Evolutionary conservation across 805 yeast species (phyloP).

Genomic region (Metschnikowia baotianmanensis): DNA sequence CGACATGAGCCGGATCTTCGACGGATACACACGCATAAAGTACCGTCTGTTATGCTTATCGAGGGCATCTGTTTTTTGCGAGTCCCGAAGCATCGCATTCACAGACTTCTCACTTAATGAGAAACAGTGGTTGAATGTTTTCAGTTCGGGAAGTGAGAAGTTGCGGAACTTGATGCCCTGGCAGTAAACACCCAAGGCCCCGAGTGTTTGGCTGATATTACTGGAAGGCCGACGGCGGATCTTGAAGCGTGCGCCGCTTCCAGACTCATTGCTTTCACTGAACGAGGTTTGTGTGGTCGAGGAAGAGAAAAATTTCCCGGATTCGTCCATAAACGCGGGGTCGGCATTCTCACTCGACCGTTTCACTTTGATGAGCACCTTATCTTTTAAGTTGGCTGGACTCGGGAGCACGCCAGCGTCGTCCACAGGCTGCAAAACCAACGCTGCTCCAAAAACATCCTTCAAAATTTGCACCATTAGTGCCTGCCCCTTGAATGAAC

Average conservation of each 20-base stretch:
- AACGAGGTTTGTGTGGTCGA: slow-evolving; percentile 41
- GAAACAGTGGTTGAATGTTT: slow-evolving; percentile 76
- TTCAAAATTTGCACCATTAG: slow-evolving; percentile 52
- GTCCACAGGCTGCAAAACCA: slow-evolving; percentile 44
- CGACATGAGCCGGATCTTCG: slow-evolving; percentile 71
- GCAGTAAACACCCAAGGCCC: slow-evolving; percentile 65
- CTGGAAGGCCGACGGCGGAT: slow-evolving; percentile 25
- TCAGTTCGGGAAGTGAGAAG: slow-evolving; percentile 83
- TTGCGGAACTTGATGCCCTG: slow-evolving; percentile 77
- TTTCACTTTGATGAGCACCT: slow-evolving; percentile 76
- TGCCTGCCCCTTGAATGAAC: slow-evolving; percentile 66
- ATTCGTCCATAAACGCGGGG: slow-evolving; percentile 21
- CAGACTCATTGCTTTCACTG: slow-evolving; percentile 36
- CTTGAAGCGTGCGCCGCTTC: slow-evolving; percentile 17
- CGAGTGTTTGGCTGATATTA: slow-evolving; percentile 41
- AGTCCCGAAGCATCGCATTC: slow-evolving; percentile 61
- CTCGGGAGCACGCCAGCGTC: slow-evolving; percentile 47
- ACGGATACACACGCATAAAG: slow-evolving; percentile 85
- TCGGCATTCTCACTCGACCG: slow-evolving; percentile 32
- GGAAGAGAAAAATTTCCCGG: slow-evolving; percentile 22
- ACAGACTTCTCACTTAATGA: slow-evolving; percentile 78
- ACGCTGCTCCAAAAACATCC: slow-evolving; percentile 56
- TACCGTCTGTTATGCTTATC: slow-evolving; percentile 74
- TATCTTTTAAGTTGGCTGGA: slow-evolving; percentile 69
- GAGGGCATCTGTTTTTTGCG: slow-evolving; percentile 51